These are phyloP conservation scores for Rhynchospora tenuis DNA, from an alignment of 176 grass and related monocot genomes.

Conservation along the genomic window DNA sequence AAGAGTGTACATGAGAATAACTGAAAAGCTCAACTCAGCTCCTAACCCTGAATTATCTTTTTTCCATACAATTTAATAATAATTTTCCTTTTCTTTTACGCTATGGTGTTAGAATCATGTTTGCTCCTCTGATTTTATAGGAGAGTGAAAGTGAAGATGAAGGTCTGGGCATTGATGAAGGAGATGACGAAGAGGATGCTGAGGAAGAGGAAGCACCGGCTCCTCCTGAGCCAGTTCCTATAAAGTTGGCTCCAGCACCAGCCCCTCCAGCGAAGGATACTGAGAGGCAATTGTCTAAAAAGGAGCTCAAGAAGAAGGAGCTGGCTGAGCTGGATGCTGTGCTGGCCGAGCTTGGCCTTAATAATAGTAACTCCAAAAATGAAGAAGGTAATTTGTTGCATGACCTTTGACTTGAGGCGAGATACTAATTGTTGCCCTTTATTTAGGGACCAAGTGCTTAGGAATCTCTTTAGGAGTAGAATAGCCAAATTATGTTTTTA, in stretches of 20 bases:
- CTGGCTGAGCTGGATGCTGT: constrained; percentile 93
- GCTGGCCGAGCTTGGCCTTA: constrained; percentile 78
- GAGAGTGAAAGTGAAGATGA: constrained; percentile 90
- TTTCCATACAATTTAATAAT: background rate
- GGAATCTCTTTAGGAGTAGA: background rate
- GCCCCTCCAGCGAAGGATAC: constrained; percentile 61
- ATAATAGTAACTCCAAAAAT: constrained; percentile 32
- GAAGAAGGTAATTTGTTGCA: constrained; percentile 22
- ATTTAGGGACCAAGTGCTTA: background rate
- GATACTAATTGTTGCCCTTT: background rate
- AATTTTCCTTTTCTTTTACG: background rate
- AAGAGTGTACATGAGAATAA: background rate
- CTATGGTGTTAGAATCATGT: background rate
- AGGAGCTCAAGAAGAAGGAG: constrained; percentile 98
- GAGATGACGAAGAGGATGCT: constrained; percentile 63
- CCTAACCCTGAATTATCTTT: background rate
- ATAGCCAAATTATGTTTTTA: background rate
- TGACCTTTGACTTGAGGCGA: background rate
- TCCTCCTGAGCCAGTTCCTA: constrained; percentile 26
- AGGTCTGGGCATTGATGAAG: constrained; percentile 66
- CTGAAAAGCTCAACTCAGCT: background rate
- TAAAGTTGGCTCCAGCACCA: constrained; percentile 37
- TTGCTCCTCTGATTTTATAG: constrained; percentile 28
- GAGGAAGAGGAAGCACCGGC: constrained; percentile 48
- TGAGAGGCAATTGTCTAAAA: constrained; percentile 93